Evolutionary conservation across 768 basidiomycete genomes (phyloP), one percentile per base, ranked within the genome.

Genomic region (Austroboletus festivus): DNA sequence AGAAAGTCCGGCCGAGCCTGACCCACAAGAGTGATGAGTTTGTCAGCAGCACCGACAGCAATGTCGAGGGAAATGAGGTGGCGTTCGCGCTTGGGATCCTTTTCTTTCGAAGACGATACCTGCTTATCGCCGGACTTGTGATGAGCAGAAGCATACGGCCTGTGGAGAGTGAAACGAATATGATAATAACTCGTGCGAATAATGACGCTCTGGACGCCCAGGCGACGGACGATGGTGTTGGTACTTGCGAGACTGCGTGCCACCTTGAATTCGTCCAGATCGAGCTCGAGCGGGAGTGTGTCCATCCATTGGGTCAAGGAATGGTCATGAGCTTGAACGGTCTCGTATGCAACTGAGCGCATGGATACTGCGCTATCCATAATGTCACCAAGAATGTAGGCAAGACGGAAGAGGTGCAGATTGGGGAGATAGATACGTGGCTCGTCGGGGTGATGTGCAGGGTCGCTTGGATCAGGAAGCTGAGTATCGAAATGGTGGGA

Each of bases 401-500:
- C 85, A n/a, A 90, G 71, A 23, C 80, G 75, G 68, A 89, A 87
- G 23, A 89, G 74, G 3, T 87, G 81, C 56, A 89, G 75, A 60
- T 88, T 86, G 5, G 85, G 82, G n/a, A 83, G 71, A 53, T 83
- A 89, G 6, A 89, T 67, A 12, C 85, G 80, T 57, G 87, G 85
- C 16, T 83, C 58, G 6, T 75, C 71, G 4, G 84, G 77, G 37
- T 61, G 44, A 12, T 55, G 52, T 10, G 44, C 26, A 33, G 51
- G 56, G 52, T 86, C 82, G 57, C 79, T 81, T 48, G 81, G 76
- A 0, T 82, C 80, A 24, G 89, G 89, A 15, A 89, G 71, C 54
- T 80, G 83, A 0, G 89, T 91, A 63, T 91, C 87, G 62, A 88
- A 92, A 65, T 90, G 89, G 62, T 89, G 84, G 4, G 87, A 83